Evolutionary conservation across 2,329 filamentous ascomycete species (phyloP), one percentile per base, ranked within the genome.

Genomic region (Trichoderma guizhouense): DNA sequence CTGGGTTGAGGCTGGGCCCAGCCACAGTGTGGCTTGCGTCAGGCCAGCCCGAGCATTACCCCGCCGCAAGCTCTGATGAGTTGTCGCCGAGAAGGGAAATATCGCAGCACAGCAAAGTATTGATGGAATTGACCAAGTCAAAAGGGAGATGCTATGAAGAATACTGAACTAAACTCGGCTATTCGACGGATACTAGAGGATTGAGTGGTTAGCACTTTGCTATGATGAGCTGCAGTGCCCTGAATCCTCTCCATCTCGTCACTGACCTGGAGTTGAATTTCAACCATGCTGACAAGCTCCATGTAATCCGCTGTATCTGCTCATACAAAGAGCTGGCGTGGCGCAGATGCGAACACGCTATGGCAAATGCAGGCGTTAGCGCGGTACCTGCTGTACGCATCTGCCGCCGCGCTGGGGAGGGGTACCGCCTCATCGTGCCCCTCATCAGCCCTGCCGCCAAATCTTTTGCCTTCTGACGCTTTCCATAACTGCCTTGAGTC

Each of bases 401-500:
- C 30, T 28, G 18, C 53, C 67, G 72, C 69, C 63, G 67, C 72
- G 60, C 71, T 67, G 36, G 26, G 39, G 62, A 68, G 60, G 73
- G 51, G 76, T 78, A 76, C 57, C 72, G 28, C 43, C 26, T 62
- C 69, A 78, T 76, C 76, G 62, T 72, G 70, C 74, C 72, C 73
- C 73, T 75, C 74, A 69, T 76, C 74, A 72, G 65, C 51, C 73
- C 39, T 69, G 72, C 72, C 72, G 58, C 69, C 72, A 75, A 74
- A 80, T 82, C 81, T 82, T 82, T 82, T 76, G 77, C 79, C 80
- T 84, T 84, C 83, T 83, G 79, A 79, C 77, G 81, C 80, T 77
- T 84, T 84, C 83, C 79, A 79, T 74, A 68, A 55, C 58, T 69
- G 57, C 63, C 64, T 68, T 39, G 39, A 47, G 51, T 57, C 60